Evolutionary conservation across 129 eudicot species (phyloP).

Genomic region (Heracleum sosnowskyi): DNA sequence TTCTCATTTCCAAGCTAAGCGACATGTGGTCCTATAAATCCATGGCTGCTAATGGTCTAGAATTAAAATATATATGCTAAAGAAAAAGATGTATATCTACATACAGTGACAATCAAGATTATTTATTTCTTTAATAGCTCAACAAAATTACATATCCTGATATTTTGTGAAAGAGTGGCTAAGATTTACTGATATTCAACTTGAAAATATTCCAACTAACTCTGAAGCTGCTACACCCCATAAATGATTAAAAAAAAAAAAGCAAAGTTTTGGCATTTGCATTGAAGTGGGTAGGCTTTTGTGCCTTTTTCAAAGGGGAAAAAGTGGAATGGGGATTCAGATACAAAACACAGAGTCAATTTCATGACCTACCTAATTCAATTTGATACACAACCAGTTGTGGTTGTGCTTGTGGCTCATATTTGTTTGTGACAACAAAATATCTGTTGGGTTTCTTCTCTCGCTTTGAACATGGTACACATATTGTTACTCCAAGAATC

Average conservation of each 20-base stretch:
- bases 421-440: not conserved
- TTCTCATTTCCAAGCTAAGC: not conserved
- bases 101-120: not conserved
- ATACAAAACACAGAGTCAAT: not conserved
- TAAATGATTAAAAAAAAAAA: not conserved
- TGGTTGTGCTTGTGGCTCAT: constrained; percentile 8
- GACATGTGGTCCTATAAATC: not conserved
- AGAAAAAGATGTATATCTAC: not conserved
- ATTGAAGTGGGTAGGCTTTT: constrained; percentile 11
- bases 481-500: not conserved
- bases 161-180: constrained; percentile 1
- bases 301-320: constrained; percentile 3
- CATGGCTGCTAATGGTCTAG: not conserved
- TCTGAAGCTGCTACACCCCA: not conserved
- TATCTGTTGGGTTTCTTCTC: not conserved
- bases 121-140: not conserved
- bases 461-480: constrained; percentile 4
- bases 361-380: not conserved
- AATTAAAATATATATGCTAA: not conserved
- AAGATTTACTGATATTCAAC: not conserved
- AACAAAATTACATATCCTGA: not conserved
- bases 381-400: not conserved
- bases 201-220: not conserved
- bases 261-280: constrained; percentile 3
- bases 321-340: not conserved